phyloP scores from a whole-genome alignment of 768 basidiomycete genomes.

The Rickenella mellea region DNA sequence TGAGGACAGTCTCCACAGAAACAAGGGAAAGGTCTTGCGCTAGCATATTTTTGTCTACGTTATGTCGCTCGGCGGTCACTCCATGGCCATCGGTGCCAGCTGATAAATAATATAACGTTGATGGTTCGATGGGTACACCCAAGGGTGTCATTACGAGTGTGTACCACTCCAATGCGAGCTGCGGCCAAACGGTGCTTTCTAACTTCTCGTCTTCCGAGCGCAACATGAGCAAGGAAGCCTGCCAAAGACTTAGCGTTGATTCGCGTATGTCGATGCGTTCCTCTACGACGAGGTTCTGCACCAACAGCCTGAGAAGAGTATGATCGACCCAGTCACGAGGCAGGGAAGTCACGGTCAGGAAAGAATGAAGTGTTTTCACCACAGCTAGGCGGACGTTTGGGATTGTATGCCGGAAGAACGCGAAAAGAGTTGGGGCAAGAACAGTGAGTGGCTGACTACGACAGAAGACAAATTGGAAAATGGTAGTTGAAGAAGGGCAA shows the following conservation, averaged over 20 bases:
- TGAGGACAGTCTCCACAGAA: constrained; percentile 62
- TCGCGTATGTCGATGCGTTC: constrained; percentile 79
- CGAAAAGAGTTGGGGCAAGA: constrained; percentile 81
- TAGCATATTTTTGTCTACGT: constrained; percentile 95
- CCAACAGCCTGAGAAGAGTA: constrained; percentile 73
- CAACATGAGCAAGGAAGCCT: constrained; percentile 51
- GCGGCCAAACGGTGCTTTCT: constrained; percentile 43
- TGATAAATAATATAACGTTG: constrained; percentile 58
- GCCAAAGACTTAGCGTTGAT: constrained; percentile 67
- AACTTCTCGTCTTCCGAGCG: constrained; percentile 36
- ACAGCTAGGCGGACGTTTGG: constrained; percentile 87
- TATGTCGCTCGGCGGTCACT: constrained; percentile 58
- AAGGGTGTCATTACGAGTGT: constrained; percentile 83
- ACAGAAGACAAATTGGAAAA: constrained; percentile 3
- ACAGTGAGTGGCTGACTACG: constrained; percentile 68
- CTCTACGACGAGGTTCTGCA: constrained; percentile 91
- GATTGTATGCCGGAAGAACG: constrained; percentile 97
- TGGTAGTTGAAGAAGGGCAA: not conserved
- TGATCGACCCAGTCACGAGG: constrained; percentile 73
- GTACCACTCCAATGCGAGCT: constrained; percentile 75
- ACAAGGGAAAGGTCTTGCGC: constrained; percentile 83
- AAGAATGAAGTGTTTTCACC: constrained; percentile 77
- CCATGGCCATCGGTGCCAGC: constrained; percentile 36
- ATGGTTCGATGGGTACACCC: constrained; percentile 63
- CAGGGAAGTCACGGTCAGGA: constrained; percentile 70